A percentile compares a stretch with the other conserved stretches of the same genome.
These are phyloP conservation scores for Naumovozyma dairenensis DNA, from an alignment of 805 yeast genomes.

Conservation along the genomic window DNA sequence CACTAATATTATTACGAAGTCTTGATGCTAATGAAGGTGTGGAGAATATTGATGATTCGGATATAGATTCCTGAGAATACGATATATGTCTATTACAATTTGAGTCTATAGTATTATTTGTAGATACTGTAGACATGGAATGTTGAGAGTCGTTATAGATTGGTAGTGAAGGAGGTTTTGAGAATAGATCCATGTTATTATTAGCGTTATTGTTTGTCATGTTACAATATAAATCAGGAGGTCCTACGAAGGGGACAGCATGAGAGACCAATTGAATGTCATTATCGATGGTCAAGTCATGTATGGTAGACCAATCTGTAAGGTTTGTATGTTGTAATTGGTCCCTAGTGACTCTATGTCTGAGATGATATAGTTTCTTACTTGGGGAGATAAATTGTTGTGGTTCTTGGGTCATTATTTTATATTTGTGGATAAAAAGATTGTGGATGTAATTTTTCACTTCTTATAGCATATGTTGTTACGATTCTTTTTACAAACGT, in stretches of 20 bases:
- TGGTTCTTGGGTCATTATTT: too few species aligned
- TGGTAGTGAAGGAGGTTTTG: too few species aligned
- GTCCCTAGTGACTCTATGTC: slow-evolving; percentile 11
- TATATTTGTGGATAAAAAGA: too few species aligned
- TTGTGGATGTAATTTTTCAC: too few species aligned
- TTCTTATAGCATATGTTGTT: too few species aligned
- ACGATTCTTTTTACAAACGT: too few species aligned
- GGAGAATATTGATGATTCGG: slow-evolving; percentile 2
- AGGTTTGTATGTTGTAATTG: slow-evolving; percentile 5
- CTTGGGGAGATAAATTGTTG: slow-evolving; percentile 11
- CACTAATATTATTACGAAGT: slow-evolving; percentile 9
- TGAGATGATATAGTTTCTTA: slow-evolving; percentile 10
- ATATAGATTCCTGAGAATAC: slow-evolving; percentile 1
- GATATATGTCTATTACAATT: slow-evolving; percentile 2
- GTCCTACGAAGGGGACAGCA: slow-evolving; percentile 7
- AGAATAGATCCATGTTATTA: too few species aligned
- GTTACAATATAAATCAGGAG: too few species aligned
- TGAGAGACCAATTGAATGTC: slow-evolving; percentile 7
- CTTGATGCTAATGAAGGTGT: slow-evolving; percentile 2
- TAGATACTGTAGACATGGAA: not conserved
- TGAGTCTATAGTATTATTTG: slow-evolving; percentile 1
- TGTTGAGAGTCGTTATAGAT: not conserved
- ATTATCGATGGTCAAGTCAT: slow-evolving; percentile 10
- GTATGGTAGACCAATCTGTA: slow-evolving; percentile 9
- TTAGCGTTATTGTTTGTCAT: slow-evolving; percentile 5